phyloP scores from a whole-genome alignment of 345 rosid genomes.

The Raphanus sativus region DNA sequence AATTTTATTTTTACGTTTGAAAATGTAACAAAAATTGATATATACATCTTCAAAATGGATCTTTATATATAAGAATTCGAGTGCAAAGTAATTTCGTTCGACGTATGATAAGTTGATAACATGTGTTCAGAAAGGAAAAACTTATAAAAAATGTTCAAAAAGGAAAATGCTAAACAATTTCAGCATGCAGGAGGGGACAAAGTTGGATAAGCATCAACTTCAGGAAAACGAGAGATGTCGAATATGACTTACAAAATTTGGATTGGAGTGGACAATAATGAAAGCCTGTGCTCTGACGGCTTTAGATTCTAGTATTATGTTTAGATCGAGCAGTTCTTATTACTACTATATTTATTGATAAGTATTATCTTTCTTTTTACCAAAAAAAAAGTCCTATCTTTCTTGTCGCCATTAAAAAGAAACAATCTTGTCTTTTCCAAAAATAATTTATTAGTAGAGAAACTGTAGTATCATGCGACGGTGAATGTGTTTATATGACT shows the following conservation, averaged over 20 bases:
- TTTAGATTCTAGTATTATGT: background rate
- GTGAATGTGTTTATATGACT: background rate
- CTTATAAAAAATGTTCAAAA: background rate
- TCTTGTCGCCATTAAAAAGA: conserved; percentile 23
- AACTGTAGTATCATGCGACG: background rate
- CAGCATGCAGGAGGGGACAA: conserved; percentile 12
- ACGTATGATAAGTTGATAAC: background rate
- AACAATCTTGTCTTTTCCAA: conserved; percentile 6
- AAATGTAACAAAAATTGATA: background rate
- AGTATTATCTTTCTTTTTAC: conserved; percentile 5
- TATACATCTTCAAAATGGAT: background rate
- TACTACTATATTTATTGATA: conserved; percentile 4
- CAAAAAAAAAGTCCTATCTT: background rate
- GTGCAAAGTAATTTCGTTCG: background rate
- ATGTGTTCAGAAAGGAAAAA: background rate
- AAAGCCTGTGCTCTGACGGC: conserved; percentile 10
- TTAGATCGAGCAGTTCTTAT: conserved; percentile 12
- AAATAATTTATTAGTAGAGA: background rate
- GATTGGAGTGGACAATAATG: conserved; percentile 28
- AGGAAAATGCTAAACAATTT: background rate
- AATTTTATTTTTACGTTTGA: background rate
- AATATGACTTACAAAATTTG: conserved; percentile 15
- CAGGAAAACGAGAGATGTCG: conserved; percentile 35
- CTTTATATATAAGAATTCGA: background rate
- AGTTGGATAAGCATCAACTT: conserved; percentile 27